Evolutionary conservation across 2,329 filamentous ascomycete genomes (phyloP), one percentile per base, ranked within the genome.

Genomic region (Ambrosiella beaveri): DNA sequence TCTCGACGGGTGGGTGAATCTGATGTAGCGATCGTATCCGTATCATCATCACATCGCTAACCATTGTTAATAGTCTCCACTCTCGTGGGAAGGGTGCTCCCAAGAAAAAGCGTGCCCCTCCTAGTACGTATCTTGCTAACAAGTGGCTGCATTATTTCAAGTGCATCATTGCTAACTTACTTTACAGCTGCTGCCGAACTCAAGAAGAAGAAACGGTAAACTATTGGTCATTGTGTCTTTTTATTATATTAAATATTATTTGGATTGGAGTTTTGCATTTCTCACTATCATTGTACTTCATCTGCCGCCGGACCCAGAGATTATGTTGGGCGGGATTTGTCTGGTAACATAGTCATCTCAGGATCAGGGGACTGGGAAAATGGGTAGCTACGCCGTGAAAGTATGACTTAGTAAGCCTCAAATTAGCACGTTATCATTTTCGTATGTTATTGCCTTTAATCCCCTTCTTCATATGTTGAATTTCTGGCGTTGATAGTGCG

Each of bases 1-100:
- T 70, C 77, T 90, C 68, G 75, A 78, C 71, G 79, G 79, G 82
- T 78, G 75, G 65, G 76, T 67, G 56, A 36, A 51, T 15, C 27
- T 40, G 13, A 15, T 57, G 17, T 35, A 41, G 17, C 17, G 44
- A 36, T 41, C 2, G 52, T 44, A 15, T 5, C 38, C 13, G 27
- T 12, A 13, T 44, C 35, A 8, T 36, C 19, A 17, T 12, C 3
- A 15, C 15, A 27, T 37, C 54, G 27, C 45, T 53, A 54, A 54
- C 40, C 13, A 15, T 39, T 40, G 57, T 61, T 61, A 61, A 54
- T 49, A 62, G 62, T 40, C 72, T 85, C 65, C 90, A 88, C 70
- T 71, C 78, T 37, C 83, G 89, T 74, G 90, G 89, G 64, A 96
- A 97, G 76, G 84, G 84, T 58, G 80, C 85, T 50, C 89, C 91